Evolutionary conservation across 306 rosid genomes (phyloP).

Genomic region (Cyclanthera cordifolia): DNA sequence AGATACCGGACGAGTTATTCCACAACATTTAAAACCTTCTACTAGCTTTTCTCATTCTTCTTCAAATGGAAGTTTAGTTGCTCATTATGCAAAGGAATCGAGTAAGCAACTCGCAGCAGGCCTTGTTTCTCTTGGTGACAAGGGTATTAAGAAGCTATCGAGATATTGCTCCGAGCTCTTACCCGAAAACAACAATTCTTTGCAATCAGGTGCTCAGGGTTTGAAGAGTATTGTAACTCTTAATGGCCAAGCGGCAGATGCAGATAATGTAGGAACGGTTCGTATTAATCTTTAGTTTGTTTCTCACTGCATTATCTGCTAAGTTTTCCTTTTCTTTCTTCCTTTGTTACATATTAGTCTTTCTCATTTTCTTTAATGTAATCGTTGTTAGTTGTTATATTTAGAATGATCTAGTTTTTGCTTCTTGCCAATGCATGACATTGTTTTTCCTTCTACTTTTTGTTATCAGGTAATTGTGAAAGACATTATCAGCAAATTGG

Average conservation of each 20-base stretch:
- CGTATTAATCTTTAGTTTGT: constrained; percentile 16
- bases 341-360: not conserved
- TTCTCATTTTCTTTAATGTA: not conserved
- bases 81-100: constrained; percentile 89
- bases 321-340: not conserved
- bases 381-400: not conserved
- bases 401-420: too few species aligned
- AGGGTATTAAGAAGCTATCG: constrained; percentile 84
- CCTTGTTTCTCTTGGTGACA: constrained; percentile 77
- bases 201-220: constrained; percentile 39
- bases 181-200: constrained; percentile 48
- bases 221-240: constrained; percentile 44
- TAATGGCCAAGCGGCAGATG: constrained; percentile 48
- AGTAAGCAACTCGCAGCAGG: constrained; percentile 96
- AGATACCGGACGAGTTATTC: constrained; percentile 53
- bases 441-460: too few species aligned
- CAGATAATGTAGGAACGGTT: constrained; percentile 78
- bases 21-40: constrained; percentile 63
- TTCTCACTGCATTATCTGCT: not conserved
- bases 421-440: too few species aligned
- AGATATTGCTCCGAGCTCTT: constrained; percentile 65
- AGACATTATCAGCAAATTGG: constrained; percentile 60
- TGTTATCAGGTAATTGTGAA: constrained; percentile 67
- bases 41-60: constrained; percentile 56
- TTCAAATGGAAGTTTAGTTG: constrained; percentile 81